Base-by-base conservation (phyloP, 2,329 filamentous ascomycete genomes). In the Thermothelomyces thermophilus region DNA sequence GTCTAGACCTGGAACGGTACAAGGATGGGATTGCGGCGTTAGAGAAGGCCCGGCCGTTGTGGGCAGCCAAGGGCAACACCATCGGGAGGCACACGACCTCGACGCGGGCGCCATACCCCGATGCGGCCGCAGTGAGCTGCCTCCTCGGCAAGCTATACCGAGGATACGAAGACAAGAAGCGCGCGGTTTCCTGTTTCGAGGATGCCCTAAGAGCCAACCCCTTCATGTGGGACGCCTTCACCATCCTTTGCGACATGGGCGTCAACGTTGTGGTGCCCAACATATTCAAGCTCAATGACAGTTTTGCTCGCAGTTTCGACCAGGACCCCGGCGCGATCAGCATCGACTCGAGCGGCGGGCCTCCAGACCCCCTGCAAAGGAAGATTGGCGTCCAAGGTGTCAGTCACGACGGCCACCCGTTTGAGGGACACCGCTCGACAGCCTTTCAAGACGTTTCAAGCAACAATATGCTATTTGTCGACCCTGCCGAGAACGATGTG, bases 161-260 rank as follows among this genome's bases (percentile, higher is more conserved):
- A 42, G 87, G 80, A 2, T 84, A 93, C 60, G 86, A 95, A 59
- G 78, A 87, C 61, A 86, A 86, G 62, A 86, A 86, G 59, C 90
- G 87, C 67, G 90, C 93, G 7, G 82, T 91, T 14, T 80, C 86
- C 57, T 89, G 82, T 66, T 97, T 93, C 64, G 89, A 95, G 58
- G 89, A 94, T 53, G 82, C 90, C 5, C 72, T 98, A 60, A 94
- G 90, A 68, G 68, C 83, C 48, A 98, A 97, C 62, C 90, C 93
- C 1, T 91, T 97, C 68, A 93, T 95, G 80, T 98, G 93, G 93
- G 93, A 98, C 73, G 90, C 91, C 0, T 97, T 97, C 62, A 83
- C 84, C 19, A 85, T 82, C 14, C 76, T 98, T 7, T 95, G 90
- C 64, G 90, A 96, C 63, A 87, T 80, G 83, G 87, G 88, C 3